These are phyloP conservation scores for Vitis vinifera DNA, from an alignment of 164 flowering plant genomes.

Conservation along the genomic window ASM3070453v1 NC_081823.1:7493501-7494000, in stretches of 20 bases:
- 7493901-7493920: neutral
- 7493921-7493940: neutral
- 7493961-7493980: neutral
- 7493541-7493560: constrained; percentile 17
- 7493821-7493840: constrained; percentile 44
- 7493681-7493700: constrained; percentile 58
- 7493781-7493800: constrained; percentile 79
- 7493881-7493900: constrained; percentile 1
- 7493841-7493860: constrained; percentile 37
- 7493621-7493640: constrained; percentile 35
- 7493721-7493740: neutral
- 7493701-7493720: neutral
- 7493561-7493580: neutral
- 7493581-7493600: neutral
- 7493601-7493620: constrained; percentile 10
- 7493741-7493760: constrained; percentile 4
- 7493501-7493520: constrained; percentile 19
- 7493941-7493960: neutral
- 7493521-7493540: constrained; percentile 17
- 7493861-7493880: constrained; percentile 48
- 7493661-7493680: constrained; percentile 42
- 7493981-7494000: constrained; percentile 39
- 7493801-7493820: constrained; percentile 72
- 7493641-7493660: constrained; percentile 47
- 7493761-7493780: constrained; percentile 45